phyloP scores from a whole-genome alignment of 2,329 filamentous ascomycete species.

The Cordyceps pruinosa region DNA sequence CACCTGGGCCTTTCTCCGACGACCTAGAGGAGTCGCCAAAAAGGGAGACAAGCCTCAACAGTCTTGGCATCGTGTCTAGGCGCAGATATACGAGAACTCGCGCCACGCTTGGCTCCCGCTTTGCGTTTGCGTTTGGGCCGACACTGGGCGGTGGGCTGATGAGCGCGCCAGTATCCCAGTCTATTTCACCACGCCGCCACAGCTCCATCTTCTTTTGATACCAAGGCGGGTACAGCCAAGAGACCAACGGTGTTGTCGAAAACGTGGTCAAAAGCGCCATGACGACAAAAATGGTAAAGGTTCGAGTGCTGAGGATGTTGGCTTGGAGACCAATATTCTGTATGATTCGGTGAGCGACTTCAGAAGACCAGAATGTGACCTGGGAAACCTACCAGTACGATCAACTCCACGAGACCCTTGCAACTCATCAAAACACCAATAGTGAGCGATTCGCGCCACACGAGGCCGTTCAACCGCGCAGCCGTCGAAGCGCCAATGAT shows the following conservation, averaged over 20 bases:
- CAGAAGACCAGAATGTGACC: not conserved
- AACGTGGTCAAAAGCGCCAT: slow-evolving; percentile 90
- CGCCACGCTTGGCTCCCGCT: slow-evolving; percentile 6
- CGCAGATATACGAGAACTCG: slow-evolving; percentile 72
- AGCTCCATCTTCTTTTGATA: slow-evolving; percentile 46
- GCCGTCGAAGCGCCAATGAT: slow-evolving; percentile 76
- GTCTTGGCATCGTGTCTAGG: slow-evolving; percentile 73
- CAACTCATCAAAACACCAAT: slow-evolving; percentile 94
- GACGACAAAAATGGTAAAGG: slow-evolving; percentile 90
- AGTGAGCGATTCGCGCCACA: slow-evolving; percentile 85
- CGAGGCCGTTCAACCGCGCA: slow-evolving; percentile 65
- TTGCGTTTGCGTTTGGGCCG: not conserved
- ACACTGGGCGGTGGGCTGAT: slow-evolving; percentile 23
- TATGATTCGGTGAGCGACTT: not conserved
- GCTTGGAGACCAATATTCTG: slow-evolving; percentile 73
- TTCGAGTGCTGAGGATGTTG: slow-evolving; percentile 68
- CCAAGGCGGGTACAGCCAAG: slow-evolving; percentile 63
- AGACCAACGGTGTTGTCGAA: slow-evolving; percentile 69
- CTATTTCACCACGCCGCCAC: slow-evolving; percentile 75
- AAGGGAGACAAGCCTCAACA: slow-evolving; percentile 76
- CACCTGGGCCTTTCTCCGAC: slow-evolving; percentile 15
- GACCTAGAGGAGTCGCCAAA: slow-evolving; percentile 46
- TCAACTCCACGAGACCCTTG: slow-evolving; percentile 89
- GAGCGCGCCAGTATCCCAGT: slow-evolving; percentile 58
- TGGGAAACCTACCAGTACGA: slow-evolving; percentile 66